Conservation (phyloP, 345 rosid species). For the Euclidium syriacum region DNA sequence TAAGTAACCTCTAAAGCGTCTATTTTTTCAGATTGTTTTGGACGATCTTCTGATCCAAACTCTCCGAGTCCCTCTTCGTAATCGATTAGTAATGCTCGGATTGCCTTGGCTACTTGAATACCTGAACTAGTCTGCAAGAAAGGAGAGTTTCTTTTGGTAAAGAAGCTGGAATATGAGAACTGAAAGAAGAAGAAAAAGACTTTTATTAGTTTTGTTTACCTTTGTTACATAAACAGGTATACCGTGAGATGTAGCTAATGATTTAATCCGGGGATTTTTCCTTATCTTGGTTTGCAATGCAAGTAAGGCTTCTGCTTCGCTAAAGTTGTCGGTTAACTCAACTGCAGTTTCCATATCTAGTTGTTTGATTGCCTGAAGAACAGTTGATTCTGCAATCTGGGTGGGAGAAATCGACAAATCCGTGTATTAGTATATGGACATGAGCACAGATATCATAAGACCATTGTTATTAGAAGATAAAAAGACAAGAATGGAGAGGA, state of each 20-base stretch:
- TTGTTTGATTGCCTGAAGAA: conserved; percentile 61
- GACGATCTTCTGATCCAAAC: conserved; percentile 42
- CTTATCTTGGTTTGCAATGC: conserved; percentile 77
- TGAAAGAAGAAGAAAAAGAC: neutral
- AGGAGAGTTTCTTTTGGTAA: conserved; percentile 1
- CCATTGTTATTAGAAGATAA: neutral
- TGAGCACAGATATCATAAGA: neutral
- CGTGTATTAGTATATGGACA: neutral
- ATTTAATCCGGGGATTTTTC: conserved; percentile 73
- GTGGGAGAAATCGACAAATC: conserved; percentile 15
- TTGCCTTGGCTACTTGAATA: conserved; percentile 65
- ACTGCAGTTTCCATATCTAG: conserved; percentile 51
- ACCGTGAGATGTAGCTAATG: conserved; percentile 58
- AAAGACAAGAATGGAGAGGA: neutral
- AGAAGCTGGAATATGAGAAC: neutral
- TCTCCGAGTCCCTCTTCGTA: conserved; percentile 42
- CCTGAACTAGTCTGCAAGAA: conserved; percentile 68
- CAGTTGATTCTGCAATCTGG: conserved; percentile 62
- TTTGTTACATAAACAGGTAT: conserved; percentile 72
- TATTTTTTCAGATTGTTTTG: conserved; percentile 51
- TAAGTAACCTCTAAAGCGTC: conserved; percentile 74
- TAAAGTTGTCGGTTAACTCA: conserved; percentile 57
- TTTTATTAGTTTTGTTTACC: conserved; percentile 34
- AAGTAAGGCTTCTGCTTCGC: conserved; percentile 79
- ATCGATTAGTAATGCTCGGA: conserved; percentile 49